These are phyloP conservation scores for Coemansia sp. DNA, from an alignment of 192 early-diverging fungal genomes.

Conservation along the genomic window DNA sequence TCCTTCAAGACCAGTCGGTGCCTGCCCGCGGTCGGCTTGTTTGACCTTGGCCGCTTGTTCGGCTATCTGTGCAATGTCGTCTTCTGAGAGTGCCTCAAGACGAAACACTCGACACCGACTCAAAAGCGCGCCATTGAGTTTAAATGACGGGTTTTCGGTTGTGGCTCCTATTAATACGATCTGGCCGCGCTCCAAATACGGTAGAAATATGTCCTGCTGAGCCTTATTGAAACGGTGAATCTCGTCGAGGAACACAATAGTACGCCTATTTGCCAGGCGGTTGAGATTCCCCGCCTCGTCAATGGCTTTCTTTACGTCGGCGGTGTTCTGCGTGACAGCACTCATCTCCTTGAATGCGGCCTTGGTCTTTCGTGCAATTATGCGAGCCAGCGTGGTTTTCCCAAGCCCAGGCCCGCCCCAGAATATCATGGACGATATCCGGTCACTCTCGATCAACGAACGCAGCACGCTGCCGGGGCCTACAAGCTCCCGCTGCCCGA, in stretches of 20 bases:
- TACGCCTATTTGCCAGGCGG: constrained; percentile 58
- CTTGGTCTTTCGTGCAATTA: constrained; percentile 51
- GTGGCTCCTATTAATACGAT: constrained; percentile 73
- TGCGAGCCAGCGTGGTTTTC: constrained; percentile 63
- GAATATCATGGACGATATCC: constrained; percentile 76
- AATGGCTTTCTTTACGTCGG: constrained; percentile 67
- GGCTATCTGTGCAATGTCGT: constrained; percentile 65
- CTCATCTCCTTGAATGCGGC: constrained; percentile 53
- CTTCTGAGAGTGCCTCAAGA: constrained; percentile 61
- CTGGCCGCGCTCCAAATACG: constrained; percentile 73
- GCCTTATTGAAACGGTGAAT: constrained; percentile 89
- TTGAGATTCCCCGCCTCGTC: constrained; percentile 66
- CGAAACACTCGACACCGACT: constrained; percentile 78
- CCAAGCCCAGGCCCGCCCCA: constrained; percentile 68
- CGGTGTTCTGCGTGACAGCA: constrained; percentile 58
- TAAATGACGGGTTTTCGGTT: constrained; percentile 84
- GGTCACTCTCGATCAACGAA: constrained; percentile 63
- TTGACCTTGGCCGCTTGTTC: constrained; percentile 59
- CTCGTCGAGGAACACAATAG: constrained; percentile 85
- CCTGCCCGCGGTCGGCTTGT: constrained; percentile 38
- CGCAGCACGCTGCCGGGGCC: constrained; percentile 66
- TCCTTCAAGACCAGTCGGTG: constrained; percentile 26
- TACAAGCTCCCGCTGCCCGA: constrained; percentile 71
- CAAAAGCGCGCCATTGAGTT: constrained; percentile 78
- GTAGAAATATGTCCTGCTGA: constrained; percentile 87